These are phyloP conservation scores for Coffea humblotiana DNA, from an alignment of 305 asterid genomes.

Conservation along the genomic window DNA sequence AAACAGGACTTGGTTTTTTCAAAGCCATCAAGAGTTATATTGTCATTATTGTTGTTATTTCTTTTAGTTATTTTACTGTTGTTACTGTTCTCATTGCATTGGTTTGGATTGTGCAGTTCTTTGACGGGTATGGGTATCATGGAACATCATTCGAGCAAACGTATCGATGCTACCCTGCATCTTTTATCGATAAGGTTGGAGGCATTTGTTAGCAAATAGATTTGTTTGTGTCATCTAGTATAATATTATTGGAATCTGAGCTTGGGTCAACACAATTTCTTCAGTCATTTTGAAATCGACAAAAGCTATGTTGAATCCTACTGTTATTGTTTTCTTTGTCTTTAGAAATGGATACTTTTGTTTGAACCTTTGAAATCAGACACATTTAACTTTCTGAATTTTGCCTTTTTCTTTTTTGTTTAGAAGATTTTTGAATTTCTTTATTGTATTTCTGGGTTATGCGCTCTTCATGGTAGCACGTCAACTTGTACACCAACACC, in stretches of 20 bases:
- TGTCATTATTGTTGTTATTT: neutral
- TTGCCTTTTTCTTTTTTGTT: neutral
- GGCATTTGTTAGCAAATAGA: conserved; percentile 8
- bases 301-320: neutral
- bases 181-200: conserved; percentile 94
- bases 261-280: neutral
- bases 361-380: neutral
- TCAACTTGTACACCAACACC: no score
- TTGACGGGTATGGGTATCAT: conserved; percentile 86
- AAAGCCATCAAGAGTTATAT: neutral
- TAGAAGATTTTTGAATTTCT: neutral
- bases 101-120: conserved; percentile 60
- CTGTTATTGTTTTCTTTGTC: neutral
- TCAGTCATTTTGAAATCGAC: neutral
- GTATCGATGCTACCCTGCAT: conserved; percentile 92
- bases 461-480: neutral
- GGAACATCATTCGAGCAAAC: conserved; percentile 95
- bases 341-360: neutral
- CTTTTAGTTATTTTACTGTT: neutral
- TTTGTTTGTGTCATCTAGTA: neutral
- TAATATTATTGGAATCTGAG: neutral
- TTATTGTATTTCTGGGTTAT: neutral
- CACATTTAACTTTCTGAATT: neutral
- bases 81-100: neutral
- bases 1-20: neutral